Evolutionary conservation across 768 basidiomycete genomes (phyloP).

Genomic region (Tephrocybe sp.): DNA sequence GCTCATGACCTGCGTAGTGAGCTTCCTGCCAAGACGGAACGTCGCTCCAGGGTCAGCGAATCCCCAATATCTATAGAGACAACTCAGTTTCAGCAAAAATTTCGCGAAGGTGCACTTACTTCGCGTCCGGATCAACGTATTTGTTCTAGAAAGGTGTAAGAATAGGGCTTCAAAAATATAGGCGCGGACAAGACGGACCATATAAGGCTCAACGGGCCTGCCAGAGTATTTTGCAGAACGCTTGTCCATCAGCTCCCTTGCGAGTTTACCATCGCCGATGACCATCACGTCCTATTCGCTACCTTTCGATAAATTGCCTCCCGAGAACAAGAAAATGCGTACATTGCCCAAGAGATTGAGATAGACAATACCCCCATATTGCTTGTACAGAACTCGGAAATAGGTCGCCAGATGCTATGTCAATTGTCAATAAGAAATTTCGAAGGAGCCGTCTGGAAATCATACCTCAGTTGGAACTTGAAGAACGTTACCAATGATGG

Average conservation of each 20-base stretch:
- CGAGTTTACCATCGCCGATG: constrained; percentile 4
- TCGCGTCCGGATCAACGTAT: constrained; percentile 9
- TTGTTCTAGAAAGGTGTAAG: not conserved
- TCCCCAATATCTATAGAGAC: constrained; percentile 1
- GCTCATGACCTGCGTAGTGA: constrained; percentile 7
- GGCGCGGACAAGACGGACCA: not conserved
- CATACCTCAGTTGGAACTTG: constrained; percentile 7
- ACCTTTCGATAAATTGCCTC: not conserved
- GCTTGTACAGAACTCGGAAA: constrained; percentile 3
- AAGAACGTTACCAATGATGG: constrained; percentile 5
- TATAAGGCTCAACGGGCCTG: constrained; percentile 8
- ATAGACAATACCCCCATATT: constrained; percentile 4
- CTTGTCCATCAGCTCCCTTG: constrained; percentile 7
- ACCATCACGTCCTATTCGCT: not conserved
- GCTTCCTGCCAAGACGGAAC: constrained; percentile 9
- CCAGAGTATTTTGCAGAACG: constrained; percentile 9
- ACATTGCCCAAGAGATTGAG: constrained; percentile 6
- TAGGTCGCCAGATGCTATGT: constrained; percentile 5
- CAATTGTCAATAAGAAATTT: not conserved
- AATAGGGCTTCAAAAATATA: not conserved
- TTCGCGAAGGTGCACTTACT: not conserved
- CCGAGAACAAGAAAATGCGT: no score
- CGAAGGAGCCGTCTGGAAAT: not conserved
- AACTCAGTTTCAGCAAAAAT: not conserved
- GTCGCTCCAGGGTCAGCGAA: constrained; percentile 7